Conservation (phyloP, 768 basidiomycete genomes). For the Psilocybe cubensis region DNA sequence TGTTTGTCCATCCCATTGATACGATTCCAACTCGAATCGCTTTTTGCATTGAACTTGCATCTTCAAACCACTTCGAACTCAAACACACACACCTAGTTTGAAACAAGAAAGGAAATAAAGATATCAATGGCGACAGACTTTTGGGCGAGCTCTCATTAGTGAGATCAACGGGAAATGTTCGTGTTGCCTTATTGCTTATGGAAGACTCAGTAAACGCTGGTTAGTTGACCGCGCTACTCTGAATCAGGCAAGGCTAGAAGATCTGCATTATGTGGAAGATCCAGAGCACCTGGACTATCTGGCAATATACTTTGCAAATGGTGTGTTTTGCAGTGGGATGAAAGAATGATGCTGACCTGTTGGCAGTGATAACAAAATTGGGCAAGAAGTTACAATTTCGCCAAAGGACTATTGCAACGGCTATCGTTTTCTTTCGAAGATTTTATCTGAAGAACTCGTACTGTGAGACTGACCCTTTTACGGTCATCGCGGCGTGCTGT, state of each 20-base stretch:
- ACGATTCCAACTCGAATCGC: no score
- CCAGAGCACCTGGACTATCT: conserved; percentile 81
- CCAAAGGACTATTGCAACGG: conserved; percentile 92
- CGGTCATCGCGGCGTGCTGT: conserved; percentile 91
- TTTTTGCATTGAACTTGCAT: no score
- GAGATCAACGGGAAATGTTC: conserved; percentile 37
- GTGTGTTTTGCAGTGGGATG: conserved; percentile 39
- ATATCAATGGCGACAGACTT: conserved; percentile 82
- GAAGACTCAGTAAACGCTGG: conserved; percentile 79
- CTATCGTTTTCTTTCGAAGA: conserved; percentile 93
- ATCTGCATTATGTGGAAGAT: conserved; percentile 78
- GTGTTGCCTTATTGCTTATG: conserved; percentile 21
- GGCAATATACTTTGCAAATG: conserved; percentile 86
- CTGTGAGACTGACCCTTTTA: conserved; percentile 94
- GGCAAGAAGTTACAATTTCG: conserved; percentile 82
- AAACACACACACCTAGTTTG: no score
- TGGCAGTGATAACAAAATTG: conserved; percentile 79
- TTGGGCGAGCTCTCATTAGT: conserved; percentile 93
- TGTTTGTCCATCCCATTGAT: no score
- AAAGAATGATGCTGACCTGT: background rate
- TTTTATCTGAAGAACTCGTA: conserved; percentile 97
- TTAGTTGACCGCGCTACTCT: conserved; percentile 82
- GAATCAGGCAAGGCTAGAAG: conserved; percentile 72
- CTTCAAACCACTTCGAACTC: no score
- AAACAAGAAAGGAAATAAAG: no score